These are phyloP conservation scores for Macrophomina phaseolina DNA, from an alignment of 2,329 filamentous ascomycete genomes.

Conservation along the genomic window DNA sequence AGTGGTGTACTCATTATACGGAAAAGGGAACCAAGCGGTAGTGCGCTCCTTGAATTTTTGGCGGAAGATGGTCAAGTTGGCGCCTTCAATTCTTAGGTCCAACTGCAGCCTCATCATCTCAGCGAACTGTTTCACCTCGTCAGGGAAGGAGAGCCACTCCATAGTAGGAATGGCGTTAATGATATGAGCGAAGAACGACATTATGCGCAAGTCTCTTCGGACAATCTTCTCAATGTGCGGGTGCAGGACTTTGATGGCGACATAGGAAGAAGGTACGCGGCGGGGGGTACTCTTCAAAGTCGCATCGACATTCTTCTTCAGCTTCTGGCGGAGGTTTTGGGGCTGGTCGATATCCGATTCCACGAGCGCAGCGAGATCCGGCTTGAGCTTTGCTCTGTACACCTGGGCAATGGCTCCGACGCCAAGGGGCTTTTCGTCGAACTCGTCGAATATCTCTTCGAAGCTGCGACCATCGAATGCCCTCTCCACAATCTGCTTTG, in stretches of 20 bases:
- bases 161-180: conserved; percentile 92
- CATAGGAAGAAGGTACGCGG: conserved; percentile 86
- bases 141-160: conserved; percentile 94
- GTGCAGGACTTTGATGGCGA: conserved; percentile 95
- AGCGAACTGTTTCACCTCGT: conserved; percentile 91
- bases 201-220: conserved; percentile 88
- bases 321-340: conserved; percentile 67
- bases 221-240: conserved; percentile 89
- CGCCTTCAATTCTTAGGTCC: conserved; percentile 91
- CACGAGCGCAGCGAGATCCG: conserved; percentile 71
- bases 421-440: conserved; percentile 84
- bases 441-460: conserved; percentile 94
- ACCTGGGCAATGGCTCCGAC: conserved; percentile 98
- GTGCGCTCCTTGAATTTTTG: conserved; percentile 87
- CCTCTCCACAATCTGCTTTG: conserved; percentile 76
- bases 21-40: conserved; percentile 96
- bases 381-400: conserved; percentile 91
- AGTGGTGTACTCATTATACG: conserved; percentile 90
- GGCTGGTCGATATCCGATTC: conserved; percentile 61
- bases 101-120: conserved; percentile 99
- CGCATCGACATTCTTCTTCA: conserved; percentile 81
- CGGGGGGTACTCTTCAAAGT: conserved; percentile 86
- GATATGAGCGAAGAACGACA: conserved; percentile 84
- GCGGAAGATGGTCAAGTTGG: conserved; percentile 86
- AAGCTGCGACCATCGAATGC: conserved; percentile 83